Percentiles rank a stretch among this genome's conserved stretches.
These are phyloP conservation scores for Voacanga thouarsii DNA, from an alignment of 257 asterid species.

Conservation along the genomic window DNA sequence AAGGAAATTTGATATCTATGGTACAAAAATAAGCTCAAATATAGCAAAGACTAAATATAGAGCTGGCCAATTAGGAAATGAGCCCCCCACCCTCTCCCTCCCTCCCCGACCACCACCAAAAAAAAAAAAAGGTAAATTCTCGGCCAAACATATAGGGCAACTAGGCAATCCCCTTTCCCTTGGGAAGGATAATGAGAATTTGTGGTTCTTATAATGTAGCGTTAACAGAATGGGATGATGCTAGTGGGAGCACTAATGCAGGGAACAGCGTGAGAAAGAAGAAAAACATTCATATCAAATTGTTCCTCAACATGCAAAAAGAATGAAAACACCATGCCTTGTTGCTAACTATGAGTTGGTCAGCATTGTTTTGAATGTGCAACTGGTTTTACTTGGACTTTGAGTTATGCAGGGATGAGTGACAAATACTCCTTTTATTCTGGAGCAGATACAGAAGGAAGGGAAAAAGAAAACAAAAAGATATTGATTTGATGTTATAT, in stretches of 20 bases:
- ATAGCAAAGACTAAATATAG: neutral
- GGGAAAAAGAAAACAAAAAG: neutral
- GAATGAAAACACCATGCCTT: no score
- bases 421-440: neutral
- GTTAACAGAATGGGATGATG: neutral
- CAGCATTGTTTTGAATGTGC: no score
- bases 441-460: neutral
- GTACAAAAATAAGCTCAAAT: neutral
- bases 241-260: neutral
- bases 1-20: neutral
- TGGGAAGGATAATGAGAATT: no score
- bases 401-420: neutral
- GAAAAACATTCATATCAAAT: neutral
- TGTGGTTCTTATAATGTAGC: neutral
- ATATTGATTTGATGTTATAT: neutral
- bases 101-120: no score
- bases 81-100: no score
- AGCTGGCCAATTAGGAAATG: neutral
- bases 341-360: no score
- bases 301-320: no score
- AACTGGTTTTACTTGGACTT: no score
- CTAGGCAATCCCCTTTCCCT: neutral
- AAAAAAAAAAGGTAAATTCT: neutral
- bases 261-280: neutral
- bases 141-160: neutral